Base-by-base conservation (phyloP, 768 basidiomycete genomes). In the Lactarius pseudohatsudake region DNA sequence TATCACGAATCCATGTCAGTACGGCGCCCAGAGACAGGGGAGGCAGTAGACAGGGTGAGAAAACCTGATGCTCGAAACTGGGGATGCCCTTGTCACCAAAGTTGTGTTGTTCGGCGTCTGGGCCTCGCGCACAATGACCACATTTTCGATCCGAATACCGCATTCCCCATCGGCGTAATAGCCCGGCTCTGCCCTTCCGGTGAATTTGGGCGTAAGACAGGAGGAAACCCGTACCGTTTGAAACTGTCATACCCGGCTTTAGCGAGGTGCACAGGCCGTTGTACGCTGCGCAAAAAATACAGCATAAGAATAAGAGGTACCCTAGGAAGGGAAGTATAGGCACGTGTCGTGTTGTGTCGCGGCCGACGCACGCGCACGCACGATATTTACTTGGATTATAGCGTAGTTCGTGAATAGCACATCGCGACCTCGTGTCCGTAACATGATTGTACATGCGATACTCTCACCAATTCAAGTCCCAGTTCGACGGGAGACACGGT, bases 61-160 rank as follows among this genome's bases (percentile, higher is more conserved):
- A 38, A 47, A 36, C 76, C 88, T 57, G 58, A 95, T 84, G 81
- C 76, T 98, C 96, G 68, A 96, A 91, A 2, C 86, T 83, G 38
- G 96, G 82, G 76, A 87, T 98, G 2, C 89, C 92, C 70, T 90
- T 90, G 22, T 86, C 85, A 1, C 92, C 94, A 74, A 96, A 38
- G 69, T 84, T 83, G 73, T 86, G 69, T 84, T 83, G 73, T 86
- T 84, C 9, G 81, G 84, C 1, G 93, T 94, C 61, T 88, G 75
- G 10, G 77, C 88, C 54, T 87, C 83, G 57, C 84, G 82, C 5
- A 96, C 90, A 22, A 96, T 79, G 28, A 95, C 86, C 54, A 98
- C 83, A 75, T 85, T 94, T 78, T 99, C 96, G 71, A 96, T 92
- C 4, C 97, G 88, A 72, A 98, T 94, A 2, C 96, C 96, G 72